Conservation (phyloP, 2,329 filamentous ascomycete species). For the Emmonsiellopsis sp. region DNA sequence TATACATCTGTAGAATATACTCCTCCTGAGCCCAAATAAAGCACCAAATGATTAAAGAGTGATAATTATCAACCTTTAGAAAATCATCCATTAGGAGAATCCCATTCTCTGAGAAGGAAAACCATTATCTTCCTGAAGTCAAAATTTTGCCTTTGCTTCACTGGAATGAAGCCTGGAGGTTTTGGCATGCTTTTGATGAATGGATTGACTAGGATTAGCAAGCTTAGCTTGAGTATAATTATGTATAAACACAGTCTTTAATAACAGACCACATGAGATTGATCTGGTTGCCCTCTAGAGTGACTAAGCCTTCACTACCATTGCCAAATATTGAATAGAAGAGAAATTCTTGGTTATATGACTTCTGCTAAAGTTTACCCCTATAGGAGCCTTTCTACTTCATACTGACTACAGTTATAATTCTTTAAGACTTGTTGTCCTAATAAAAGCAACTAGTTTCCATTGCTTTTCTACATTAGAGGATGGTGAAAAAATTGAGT, state of each 20-base stretch:
- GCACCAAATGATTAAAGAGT: not conserved
- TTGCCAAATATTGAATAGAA: no score
- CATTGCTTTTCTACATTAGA: no score
- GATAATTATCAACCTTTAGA: constrained; percentile 6
- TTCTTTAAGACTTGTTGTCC: not conserved
- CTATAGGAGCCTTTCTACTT: not conserved
- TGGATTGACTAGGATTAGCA: constrained; percentile 12
- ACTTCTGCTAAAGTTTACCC: not conserved
- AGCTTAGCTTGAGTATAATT: constrained; percentile 7
- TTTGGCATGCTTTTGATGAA: constrained; percentile 4
- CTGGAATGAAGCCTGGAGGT: constrained; percentile 3
- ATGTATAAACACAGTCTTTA: constrained; percentile 1
- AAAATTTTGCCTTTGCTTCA: constrained; percentile 6
- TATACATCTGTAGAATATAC: constrained; percentile 11
- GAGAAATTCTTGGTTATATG: not conserved
- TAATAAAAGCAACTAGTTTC: not conserved
- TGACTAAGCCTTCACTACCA: no score
- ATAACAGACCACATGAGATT: constrained; percentile 6
- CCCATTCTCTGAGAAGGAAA: not conserved
- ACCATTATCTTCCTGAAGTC: constrained; percentile 2
- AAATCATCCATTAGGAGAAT: not conserved
- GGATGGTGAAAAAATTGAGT: no score
- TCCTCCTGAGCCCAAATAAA: constrained; percentile 4
- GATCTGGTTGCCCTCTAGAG: constrained; percentile 3
- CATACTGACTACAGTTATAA: not conserved